phyloP scores from a whole-genome alignment of 2,329 filamentous ascomycete genomes.

The Claviceps sp. region DNA sequence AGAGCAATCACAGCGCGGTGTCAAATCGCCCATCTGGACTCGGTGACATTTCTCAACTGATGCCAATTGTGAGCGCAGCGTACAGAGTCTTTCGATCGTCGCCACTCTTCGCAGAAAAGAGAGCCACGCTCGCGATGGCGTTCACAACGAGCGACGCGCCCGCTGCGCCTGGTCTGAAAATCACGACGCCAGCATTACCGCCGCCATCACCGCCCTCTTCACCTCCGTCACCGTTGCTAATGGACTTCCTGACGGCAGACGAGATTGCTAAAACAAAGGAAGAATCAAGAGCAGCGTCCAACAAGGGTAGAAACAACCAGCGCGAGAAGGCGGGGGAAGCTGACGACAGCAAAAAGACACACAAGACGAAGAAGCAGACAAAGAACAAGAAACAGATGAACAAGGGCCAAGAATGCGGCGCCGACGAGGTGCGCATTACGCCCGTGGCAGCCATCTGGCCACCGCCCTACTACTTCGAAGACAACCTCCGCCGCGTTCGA shows the following conservation, averaged over 20 bases:
- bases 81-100: conserved; percentile 7
- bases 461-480: conserved; percentile 69
- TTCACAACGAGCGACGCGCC: not conserved
- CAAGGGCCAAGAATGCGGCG: not conserved
- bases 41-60: not conserved
- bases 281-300: not conserved
- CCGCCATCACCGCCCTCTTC: conserved; percentile 1
- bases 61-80: conserved; percentile 8
- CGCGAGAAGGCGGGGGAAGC: not conserved
- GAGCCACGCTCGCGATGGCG: conserved; percentile 7
- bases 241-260: not conserved
- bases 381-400: not conserved
- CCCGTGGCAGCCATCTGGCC: conserved; percentile 25
- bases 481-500: conserved; percentile 65
- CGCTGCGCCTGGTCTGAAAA: conserved; percentile 5
- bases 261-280: not conserved
- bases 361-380: not conserved
- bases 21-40: no score
- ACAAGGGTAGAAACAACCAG: not conserved
- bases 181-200: not conserved
- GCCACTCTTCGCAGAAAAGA: not conserved
- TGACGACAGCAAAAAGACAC: not conserved
- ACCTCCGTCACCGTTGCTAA: not conserved
- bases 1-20: no score
- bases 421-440: not conserved